Evolutionary conservation across 306 rosid genomes (phyloP), one percentile per base, ranked within the genome.

Genomic region (Astragalus glycyphyllos): DNA sequence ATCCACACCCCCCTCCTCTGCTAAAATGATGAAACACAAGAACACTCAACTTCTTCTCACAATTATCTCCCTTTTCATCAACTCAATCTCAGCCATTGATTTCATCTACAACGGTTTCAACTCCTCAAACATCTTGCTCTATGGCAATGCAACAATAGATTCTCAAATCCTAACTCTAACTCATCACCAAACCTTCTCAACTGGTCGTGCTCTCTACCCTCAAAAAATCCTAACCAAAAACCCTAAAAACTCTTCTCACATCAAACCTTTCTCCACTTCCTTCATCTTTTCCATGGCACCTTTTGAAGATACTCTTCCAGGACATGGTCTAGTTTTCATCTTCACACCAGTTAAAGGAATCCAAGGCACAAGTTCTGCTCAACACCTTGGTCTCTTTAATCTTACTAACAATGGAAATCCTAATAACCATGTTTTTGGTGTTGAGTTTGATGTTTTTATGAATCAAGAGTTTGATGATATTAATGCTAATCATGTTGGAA

Each of bases 211-310:
- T 60, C 83, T 93, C 0, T 88, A 69, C 84, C 69, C 62, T 0
- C 0, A 26, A 15, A 88, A 81, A 40, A 68, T 93, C 67, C 87
- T 78, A n/a, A 38, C 96, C 0, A 93, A 82, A 35, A 4, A 5
- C 3, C 84, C 87, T 23, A 23, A 23, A 0, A 80, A 82, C 50
- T 81, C 96, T 56, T 78, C 92, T 1, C 29, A 7, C 6, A 75
- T 86, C 0, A n/a, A 23, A 12, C 92, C 94, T 14, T 93, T 93
- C 48, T 90, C 97, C 11, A 85, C 96, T 63, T 93, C 97, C 8
- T 93, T 93, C 88, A 78, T 93, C 34, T 88, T 93, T 54, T 32
- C 96, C 42, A 78, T 90, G 84, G 92, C 90, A 6, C 92, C 93
- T 4, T 82, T 41, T 60, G 58, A 70, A 68, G 55, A 83, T 14